Base-by-base conservation (phyloP, 345 rosid species). In the Citrus reticulata region DNA sequence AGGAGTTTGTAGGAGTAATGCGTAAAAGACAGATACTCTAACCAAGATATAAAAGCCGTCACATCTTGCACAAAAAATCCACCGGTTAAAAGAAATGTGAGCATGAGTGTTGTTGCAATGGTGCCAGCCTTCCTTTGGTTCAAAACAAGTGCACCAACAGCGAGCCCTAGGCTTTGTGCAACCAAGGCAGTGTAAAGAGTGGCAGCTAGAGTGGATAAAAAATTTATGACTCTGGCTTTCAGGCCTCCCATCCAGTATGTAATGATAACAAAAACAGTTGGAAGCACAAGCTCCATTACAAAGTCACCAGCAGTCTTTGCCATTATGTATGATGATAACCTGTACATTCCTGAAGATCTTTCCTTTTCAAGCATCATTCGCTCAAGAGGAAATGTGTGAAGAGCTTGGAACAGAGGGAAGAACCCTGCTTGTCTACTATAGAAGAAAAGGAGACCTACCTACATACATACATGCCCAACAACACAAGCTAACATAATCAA, bases 331-430 rank as follows among this genome's bases (percentile, higher is more conserved):
- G 99, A 86, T 1, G 98, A 94, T 29, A 94, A 92, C 35, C 91
- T 82, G 80, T 46, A 46, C 51, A 3, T 46, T 46, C 17, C 51
- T 13, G 51, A 46, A 46, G 51, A 46, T 46, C 51, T 54, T 54
- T 54, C 58, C 22, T 17, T 96, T 71, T 80, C 89, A 2, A 96
- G 97, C 99, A 96, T 92, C 54, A 71, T 63, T 1, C 98, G 82
- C 73, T 96, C 97, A 73, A 88, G 87, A 3, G 99, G 99, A 81
- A 96, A 96, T 6, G 92, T 91, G 80, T 90, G 94, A 72, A 96
- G 90, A 35, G 97, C 93, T 63, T 93, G 88, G 77, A 89, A 86
- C 30, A 94, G 79, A 32, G 99, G 94, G 83, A 84, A 90, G 85
- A 93, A 85, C 1, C 87, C 91, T 93, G 95, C 92, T 19, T 91